These are phyloP conservation scores for Fusarium oligoseptatum DNA, from an alignment of 2,329 filamentous ascomycete genomes.

Conservation along the genomic window DNA sequence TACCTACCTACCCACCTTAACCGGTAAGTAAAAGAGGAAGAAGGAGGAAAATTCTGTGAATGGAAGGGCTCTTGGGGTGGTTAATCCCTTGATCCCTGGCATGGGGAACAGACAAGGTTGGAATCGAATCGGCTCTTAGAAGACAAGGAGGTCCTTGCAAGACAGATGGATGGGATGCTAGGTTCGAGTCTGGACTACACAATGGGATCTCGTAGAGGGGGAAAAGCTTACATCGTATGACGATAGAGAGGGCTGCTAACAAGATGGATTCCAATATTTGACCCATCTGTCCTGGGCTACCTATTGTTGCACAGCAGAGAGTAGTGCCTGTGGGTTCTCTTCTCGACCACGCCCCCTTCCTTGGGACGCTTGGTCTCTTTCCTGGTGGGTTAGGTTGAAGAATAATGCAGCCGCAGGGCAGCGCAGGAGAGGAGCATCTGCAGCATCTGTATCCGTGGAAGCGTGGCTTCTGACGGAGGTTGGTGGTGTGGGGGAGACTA, in stretches of 20 bases:
- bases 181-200: conserved; percentile 1
- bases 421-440: not conserved
- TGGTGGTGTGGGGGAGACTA: conserved; percentile 41
- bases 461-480: conserved; percentile 8
- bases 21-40: not conserved
- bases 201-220: not conserved
- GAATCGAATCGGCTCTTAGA: conserved; percentile 9
- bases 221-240: conserved; percentile 3
- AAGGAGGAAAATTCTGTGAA: not conserved
- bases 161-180: not conserved
- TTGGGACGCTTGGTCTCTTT: not conserved
- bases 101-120: not conserved
- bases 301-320: not conserved
- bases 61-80: not conserved
- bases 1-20: not conserved
- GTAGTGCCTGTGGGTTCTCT: not conserved
- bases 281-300: not conserved
- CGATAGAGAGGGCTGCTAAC: not conserved
- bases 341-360: not conserved
- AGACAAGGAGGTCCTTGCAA: conserved; percentile 6
- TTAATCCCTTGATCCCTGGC: conserved; percentile 29
- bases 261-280: not conserved
- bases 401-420: not conserved
- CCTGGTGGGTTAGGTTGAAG: not conserved
- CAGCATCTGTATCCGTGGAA: conserved; percentile 4